These are phyloP conservation scores for Thalassiosira profunda DNA, from an alignment of 108 stramenopile species.

Conservation along the genomic window DNA sequence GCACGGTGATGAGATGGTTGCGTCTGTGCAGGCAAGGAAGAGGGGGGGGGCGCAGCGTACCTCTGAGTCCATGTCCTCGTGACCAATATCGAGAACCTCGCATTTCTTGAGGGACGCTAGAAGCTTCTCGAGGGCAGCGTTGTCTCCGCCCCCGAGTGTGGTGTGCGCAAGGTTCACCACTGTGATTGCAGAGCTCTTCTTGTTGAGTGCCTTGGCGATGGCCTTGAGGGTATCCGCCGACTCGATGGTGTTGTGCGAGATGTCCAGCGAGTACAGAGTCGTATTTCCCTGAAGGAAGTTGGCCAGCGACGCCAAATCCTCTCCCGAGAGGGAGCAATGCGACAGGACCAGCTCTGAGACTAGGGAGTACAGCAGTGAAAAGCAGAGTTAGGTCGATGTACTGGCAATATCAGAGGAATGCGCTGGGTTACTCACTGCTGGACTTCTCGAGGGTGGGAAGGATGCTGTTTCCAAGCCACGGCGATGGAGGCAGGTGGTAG, in stretches of 20 bases:
- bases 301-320: neutral
- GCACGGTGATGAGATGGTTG: too few species aligned
- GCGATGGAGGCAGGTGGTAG: neutral
- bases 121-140: neutral
- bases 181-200: neutral
- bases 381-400: too few species aligned
- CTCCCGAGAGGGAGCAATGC: neutral
- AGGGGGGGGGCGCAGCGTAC: too few species aligned
- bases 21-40: too few species aligned
- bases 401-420: too few species aligned
- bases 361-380: too few species aligned
- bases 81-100: neutral
- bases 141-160: neutral
- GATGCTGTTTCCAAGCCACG: neutral
- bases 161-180: neutral
- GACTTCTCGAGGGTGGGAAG: neutral
- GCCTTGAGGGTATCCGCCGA: neutral
- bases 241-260: neutral
- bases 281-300: neutral
- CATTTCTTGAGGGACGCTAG: neutral
- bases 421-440: neutral
- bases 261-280: slow-evolving; percentile 1
- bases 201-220: neutral
- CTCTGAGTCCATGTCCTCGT: neutral
- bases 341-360: neutral